These are phyloP conservation scores for Schizophyllum amplum DNA, from an alignment of 1,284 basidiomycete genomes.

Conservation along the genomic window DNA sequence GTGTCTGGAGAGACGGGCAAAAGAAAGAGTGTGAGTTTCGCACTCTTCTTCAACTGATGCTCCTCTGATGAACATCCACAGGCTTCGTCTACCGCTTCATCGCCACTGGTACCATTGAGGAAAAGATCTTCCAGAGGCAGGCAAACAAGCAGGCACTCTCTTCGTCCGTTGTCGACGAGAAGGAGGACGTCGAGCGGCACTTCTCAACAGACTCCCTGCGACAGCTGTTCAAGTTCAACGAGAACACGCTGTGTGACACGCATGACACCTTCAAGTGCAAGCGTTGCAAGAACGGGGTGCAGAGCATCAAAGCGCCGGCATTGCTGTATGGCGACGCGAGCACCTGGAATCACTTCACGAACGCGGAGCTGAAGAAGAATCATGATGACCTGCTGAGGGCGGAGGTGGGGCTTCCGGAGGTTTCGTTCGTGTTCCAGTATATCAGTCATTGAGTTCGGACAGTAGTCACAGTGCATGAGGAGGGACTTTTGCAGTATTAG, in stretches of 20 bases:
- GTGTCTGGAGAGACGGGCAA: conserved; percentile 99
- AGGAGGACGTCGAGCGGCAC: conserved; percentile 92
- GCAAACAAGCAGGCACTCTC: conserved; percentile 96
- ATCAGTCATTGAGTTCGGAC: conserved; percentile 54
- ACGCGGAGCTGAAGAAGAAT: conserved; percentile 79
- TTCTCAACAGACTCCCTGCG: conserved; percentile 89
- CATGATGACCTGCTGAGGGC: conserved; percentile 95
- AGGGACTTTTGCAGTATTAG: not conserved
- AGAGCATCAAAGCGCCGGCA: conserved; percentile 76
- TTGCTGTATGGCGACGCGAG: conserved; percentile 95
- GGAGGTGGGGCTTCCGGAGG: conserved; percentile 77
- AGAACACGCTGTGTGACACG: conserved; percentile 85
- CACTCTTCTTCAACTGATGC: not conserved
- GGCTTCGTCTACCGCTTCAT: conserved; percentile 98
- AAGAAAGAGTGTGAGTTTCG: conserved; percentile 85
- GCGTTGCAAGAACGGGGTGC: conserved; percentile 84
- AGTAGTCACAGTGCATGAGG: conserved; percentile 1
- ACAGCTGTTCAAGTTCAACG: conserved; percentile 90
- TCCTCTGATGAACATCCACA: conserved; percentile 20
- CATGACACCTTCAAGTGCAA: conserved; percentile 99
- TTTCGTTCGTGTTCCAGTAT: conserved; percentile 91
- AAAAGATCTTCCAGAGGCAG: conserved; percentile 97
- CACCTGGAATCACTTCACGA: conserved; percentile 99
- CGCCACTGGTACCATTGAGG: conserved; percentile 96
- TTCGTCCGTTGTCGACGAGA: conserved; percentile 95